phyloP scores from a whole-genome alignment of 2,329 filamentous ascomycete species.

The Biscogniauxia mediterranea region DNA sequence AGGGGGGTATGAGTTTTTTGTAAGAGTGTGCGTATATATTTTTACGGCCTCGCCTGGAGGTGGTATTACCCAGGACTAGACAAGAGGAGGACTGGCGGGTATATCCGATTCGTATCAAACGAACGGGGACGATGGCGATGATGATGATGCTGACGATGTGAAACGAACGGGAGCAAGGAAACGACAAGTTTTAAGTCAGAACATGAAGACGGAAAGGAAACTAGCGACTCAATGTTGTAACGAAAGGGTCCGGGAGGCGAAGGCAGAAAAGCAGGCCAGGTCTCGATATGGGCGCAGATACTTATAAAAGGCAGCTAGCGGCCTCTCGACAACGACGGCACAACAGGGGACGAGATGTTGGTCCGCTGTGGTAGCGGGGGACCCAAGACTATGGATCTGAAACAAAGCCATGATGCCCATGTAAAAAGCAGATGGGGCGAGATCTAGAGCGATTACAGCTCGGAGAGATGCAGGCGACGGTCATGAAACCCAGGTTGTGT shows the following conservation, averaged over 20 bases:
- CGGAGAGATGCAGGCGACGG: slow-evolving; percentile 34
- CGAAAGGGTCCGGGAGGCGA: slow-evolving; percentile 32
- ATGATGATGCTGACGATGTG: slow-evolving; percentile 11
- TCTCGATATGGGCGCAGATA: slow-evolving; percentile 34
- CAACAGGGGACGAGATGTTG: slow-evolving; percentile 43
- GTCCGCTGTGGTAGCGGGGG: slow-evolving; percentile 38
- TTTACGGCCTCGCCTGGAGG: slow-evolving; percentile 22
- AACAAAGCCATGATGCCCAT: slow-evolving; percentile 32
- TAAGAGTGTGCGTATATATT: neutral
- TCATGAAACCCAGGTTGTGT: slow-evolving; percentile 54
- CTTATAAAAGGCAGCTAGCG: slow-evolving; percentile 32
- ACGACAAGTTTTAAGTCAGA: slow-evolving; percentile 28
- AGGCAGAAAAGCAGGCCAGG: slow-evolving; percentile 30
- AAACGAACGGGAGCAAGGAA: slow-evolving; percentile 34
- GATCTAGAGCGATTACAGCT: slow-evolving; percentile 35
- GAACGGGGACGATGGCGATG: slow-evolving; percentile 29
- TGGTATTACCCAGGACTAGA: slow-evolving; percentile 12
- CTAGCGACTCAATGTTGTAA: slow-evolving; percentile 29
- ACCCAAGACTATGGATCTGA: slow-evolving; percentile 36
- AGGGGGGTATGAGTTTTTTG: neutral
- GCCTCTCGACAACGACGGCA: slow-evolving; percentile 37
- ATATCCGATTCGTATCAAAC: slow-evolving; percentile 42
- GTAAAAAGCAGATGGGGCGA: slow-evolving; percentile 26
- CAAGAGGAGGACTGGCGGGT: slow-evolving; percentile 10
- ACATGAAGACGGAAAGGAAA: slow-evolving; percentile 33